These are phyloP conservation scores for Quercus parvula DNA, from an alignment of 306 rosid species.

Conservation along the genomic window DNA sequence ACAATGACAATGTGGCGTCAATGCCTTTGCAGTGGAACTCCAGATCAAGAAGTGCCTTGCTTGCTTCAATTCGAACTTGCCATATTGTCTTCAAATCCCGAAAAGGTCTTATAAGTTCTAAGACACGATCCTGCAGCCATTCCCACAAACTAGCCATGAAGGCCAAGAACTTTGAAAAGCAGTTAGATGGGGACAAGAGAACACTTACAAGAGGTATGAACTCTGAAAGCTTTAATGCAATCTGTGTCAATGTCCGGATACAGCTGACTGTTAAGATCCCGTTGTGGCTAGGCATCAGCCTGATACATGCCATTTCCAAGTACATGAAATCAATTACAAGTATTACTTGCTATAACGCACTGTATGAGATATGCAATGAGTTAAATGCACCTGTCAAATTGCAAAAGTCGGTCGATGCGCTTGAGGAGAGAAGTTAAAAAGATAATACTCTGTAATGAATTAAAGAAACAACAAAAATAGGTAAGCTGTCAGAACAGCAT, in stretches of 20 bases:
- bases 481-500: background rate
- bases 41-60: conserved; percentile 87
- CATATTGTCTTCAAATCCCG: conserved; percentile 58
- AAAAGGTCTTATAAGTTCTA: conserved; percentile 75
- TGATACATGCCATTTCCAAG: conserved; percentile 43
- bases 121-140: conserved; percentile 70
- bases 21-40: conserved; percentile 84
- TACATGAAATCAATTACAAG: conserved; percentile 25
- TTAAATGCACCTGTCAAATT: conserved; percentile 78
- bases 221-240: conserved; percentile 85
- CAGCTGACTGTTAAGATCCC: conserved; percentile 91
- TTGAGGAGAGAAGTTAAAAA: conserved; percentile 81
- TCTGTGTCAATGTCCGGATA: conserved; percentile 81
- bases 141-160: conserved; percentile 21
- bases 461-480: conserved; percentile 15
- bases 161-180: conserved; percentile 19
- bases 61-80: conserved; percentile 93
- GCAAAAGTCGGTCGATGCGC: conserved; percentile 84
- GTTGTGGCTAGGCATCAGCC: conserved; percentile 96
- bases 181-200: conserved; percentile 13
- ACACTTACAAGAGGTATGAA: conserved; percentile 72
- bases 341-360: conserved; percentile 20
- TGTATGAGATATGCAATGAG: conserved; percentile 17
- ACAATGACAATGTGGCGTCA: conserved; percentile 64
- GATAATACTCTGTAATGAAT: conserved; percentile 70